Conservation (phyloP, 2,329 filamentous ascomycete species). For the Aaosphaeria arxii region DNA sequence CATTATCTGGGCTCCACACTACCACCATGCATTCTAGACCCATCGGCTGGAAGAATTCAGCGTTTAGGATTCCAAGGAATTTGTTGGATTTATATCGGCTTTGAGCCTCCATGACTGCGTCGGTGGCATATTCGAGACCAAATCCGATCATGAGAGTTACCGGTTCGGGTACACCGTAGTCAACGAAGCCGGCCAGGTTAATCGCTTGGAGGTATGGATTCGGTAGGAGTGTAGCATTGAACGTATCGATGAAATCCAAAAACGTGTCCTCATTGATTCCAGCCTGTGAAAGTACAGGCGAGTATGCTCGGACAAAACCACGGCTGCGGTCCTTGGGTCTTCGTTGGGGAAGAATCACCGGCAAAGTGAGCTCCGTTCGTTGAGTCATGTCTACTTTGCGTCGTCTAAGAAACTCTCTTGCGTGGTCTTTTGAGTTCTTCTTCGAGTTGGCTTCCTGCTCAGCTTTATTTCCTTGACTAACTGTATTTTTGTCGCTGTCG, state of each 20-base stretch:
- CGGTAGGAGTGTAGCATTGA: conserved; percentile 15
- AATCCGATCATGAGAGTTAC: conserved; percentile 3
- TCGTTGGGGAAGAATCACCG: conserved; percentile 52
- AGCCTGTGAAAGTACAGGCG: conserved; percentile 46
- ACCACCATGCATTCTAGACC: conserved; percentile 56
- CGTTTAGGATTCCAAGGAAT: conserved; percentile 56
- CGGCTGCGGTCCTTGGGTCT: conserved; percentile 47
- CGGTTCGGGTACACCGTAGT: conserved; percentile 1
- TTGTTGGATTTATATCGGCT: conserved; percentile 39
- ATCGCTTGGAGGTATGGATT: conserved; percentile 2
- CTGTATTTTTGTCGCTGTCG: background rate
- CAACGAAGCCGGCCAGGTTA: conserved; percentile 1
- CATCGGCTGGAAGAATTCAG: conserved; percentile 54
- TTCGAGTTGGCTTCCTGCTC: background rate
- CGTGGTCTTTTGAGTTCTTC: background rate
- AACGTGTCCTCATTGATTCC: conserved; percentile 50
- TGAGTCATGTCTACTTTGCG: background rate
- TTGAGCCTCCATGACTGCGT: conserved; percentile 33
- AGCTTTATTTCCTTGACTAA: background rate
- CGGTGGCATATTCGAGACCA: conserved; percentile 5
- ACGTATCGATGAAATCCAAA: conserved; percentile 48
- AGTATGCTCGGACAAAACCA: conserved; percentile 53
- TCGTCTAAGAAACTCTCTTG: background rate
- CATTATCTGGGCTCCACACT: conserved; percentile 39
- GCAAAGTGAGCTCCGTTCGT: conserved; percentile 11